Percentiles rank a stretch among this genome's conserved stretches.
These are phyloP conservation scores for Geranium brycei DNA, from an alignment of 345 rosid species.

Conservation along the genomic window DNA sequence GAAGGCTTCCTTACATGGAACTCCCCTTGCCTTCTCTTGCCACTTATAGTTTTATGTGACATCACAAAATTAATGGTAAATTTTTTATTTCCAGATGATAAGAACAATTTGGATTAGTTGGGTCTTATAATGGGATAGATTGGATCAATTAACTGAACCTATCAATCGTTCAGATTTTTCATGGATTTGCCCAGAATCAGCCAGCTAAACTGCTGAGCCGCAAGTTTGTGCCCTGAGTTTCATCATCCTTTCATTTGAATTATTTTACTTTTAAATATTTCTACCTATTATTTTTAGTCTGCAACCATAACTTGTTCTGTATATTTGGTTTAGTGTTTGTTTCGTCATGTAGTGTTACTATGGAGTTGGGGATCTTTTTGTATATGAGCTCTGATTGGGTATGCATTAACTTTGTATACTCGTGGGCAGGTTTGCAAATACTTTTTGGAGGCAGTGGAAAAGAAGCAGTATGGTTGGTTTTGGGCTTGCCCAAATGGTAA, in stretches of 20 bases:
- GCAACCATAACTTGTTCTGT: background rate
- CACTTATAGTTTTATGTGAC: too few relatives aligned
- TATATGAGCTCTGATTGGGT: background rate
- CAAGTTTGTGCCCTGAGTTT: background rate
- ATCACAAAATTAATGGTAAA: background rate
- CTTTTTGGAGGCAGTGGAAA: constrained; percentile 91
- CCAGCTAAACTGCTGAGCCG: background rate
- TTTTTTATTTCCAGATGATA: background rate
- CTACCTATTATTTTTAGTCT: too few relatives aligned
- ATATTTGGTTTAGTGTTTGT: background rate
- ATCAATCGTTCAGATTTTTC: background rate
- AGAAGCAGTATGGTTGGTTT: constrained; percentile 96
- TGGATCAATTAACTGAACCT: background rate
- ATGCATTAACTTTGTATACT: constrained; percentile 6
- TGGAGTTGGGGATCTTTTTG: background rate
- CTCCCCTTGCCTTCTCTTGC: background rate
- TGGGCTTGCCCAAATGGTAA: constrained; percentile 90
- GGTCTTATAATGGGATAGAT: background rate
- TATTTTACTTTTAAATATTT: background rate
- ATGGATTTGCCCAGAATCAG: background rate
- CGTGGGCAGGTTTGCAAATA: constrained; percentile 72
- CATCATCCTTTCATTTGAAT: background rate
- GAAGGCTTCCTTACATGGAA: background rate
- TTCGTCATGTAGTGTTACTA: background rate
- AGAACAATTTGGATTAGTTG: background rate